Evolutionary conservation across 345 rosid genomes (phyloP).

Genomic region (Gossypium stocksii): DNA sequence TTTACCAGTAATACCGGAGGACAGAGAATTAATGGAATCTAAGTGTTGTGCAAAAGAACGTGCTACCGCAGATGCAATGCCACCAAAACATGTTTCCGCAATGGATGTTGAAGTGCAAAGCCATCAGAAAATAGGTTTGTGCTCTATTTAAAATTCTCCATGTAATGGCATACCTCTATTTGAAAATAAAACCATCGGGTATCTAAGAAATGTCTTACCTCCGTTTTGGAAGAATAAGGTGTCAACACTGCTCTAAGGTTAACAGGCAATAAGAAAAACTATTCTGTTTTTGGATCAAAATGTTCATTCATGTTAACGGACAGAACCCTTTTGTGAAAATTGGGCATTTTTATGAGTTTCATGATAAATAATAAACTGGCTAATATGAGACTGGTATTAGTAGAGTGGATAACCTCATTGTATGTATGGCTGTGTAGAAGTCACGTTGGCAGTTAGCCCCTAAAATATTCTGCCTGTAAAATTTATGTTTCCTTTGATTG

Average conservation of each 20-base stretch:
- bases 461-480: constrained; percentile 5
- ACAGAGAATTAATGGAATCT: constrained; percentile 22
- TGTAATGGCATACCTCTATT: neutral
- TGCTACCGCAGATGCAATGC: constrained; percentile 18
- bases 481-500: constrained; percentile 23
- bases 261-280: neutral
- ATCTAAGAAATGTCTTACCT: neutral
- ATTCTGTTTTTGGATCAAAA: neutral
- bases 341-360: neutral
- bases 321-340: too few species aligned
- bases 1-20: constrained; percentile 29
- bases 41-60: constrained; percentile 20
- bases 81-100: constrained; percentile 13
- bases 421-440: constrained; percentile 3
- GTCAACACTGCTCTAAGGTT: neutral
- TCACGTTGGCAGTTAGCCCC: neutral
- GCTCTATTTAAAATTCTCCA: neutral
- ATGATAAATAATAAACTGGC: neutral
- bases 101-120: constrained; percentile 13
- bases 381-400: neutral
- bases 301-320: neutral
- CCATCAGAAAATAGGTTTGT: constrained; percentile 32
- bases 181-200: neutral
- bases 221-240: constrained; percentile 8
- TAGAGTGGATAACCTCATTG: neutral